Evolutionary conservation across 2,329 filamentous ascomycete species (phyloP).

Genomic region (Talaromyces atroroseus): DNA sequence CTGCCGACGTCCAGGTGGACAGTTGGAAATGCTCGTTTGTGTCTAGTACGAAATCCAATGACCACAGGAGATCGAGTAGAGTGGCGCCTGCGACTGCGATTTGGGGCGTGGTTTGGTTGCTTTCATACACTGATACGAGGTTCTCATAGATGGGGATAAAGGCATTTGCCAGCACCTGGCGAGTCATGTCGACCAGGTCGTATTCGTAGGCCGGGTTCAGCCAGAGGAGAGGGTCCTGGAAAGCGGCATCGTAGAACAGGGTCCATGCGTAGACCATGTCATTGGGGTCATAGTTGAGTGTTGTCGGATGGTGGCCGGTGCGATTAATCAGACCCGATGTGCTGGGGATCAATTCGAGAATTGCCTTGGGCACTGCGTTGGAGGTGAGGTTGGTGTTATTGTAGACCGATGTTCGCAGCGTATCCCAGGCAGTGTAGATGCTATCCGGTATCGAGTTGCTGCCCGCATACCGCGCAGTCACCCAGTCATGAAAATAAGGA

Average conservation of each 20-base stretch:
- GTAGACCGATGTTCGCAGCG: conserved; percentile 42
- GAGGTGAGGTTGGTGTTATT: conserved; percentile 45
- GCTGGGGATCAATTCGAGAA: conserved; percentile 43
- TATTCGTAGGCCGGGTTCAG: conserved; percentile 39
- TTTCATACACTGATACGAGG: conserved; percentile 33
- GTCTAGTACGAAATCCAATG: conserved; percentile 39
- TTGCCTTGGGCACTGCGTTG: conserved; percentile 42
- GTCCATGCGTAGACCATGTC: conserved; percentile 38
- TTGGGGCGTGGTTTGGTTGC: conserved; percentile 12
- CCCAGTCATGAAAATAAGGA: conserved; percentile 46
- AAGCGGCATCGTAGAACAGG: conserved; percentile 34
- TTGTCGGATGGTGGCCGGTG: conserved; percentile 40
- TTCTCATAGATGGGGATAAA: conserved; percentile 39
- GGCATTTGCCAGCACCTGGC: conserved; percentile 45
- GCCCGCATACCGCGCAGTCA: conserved; percentile 37
- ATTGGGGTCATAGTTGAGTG: conserved; percentile 38
- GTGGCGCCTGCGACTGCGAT: conserved; percentile 24
- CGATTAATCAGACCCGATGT: conserved; percentile 36
- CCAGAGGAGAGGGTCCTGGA: conserved; percentile 32
- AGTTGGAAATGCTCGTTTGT: conserved; percentile 42
- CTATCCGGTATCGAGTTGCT: conserved; percentile 21
- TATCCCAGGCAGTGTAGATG: conserved; percentile 45
- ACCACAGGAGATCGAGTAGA: conserved; percentile 30
- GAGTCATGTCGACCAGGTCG: conserved; percentile 47
- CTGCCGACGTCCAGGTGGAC: conserved; percentile 37